These are phyloP conservation scores for Atkinsonella hypoxylon DNA, from an alignment of 2,329 filamentous ascomycete species.

Conservation along the genomic window DNA sequence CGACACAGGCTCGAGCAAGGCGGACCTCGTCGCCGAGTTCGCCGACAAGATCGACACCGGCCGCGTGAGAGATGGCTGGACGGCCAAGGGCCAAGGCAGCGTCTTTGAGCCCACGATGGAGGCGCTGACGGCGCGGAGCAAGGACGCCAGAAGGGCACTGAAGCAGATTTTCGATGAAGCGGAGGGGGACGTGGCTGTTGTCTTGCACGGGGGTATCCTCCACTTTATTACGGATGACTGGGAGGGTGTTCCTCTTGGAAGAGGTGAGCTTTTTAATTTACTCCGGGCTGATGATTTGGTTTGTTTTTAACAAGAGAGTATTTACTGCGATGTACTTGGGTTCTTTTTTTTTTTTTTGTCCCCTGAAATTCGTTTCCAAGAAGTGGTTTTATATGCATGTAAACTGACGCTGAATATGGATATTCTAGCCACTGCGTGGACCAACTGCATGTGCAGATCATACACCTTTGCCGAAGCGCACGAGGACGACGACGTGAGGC, in stretches of 20 bases:
- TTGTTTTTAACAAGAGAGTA: too few relatives aligned
- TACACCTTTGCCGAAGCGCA: conserved; percentile 48
- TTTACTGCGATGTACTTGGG: too few relatives aligned
- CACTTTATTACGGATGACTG: conserved; percentile 81
- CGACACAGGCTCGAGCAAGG: conserved; percentile 55
- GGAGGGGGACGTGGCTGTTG: conserved; percentile 58
- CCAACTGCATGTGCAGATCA: conserved; percentile 59
- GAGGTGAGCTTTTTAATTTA: conserved; percentile 22
- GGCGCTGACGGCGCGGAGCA: conserved; percentile 49
- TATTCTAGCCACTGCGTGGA: conserved; percentile 54
- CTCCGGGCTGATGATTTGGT: too few relatives aligned
- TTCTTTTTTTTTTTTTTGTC: too few relatives aligned
- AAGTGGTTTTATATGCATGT: too few relatives aligned
- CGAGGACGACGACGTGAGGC: conserved; percentile 35
- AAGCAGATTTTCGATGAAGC: conserved; percentile 26
- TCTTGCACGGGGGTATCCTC: conserved; percentile 73
- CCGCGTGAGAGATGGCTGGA: conserved; percentile 56
- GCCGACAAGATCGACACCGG: conserved; percentile 49
- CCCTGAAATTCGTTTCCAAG: too few relatives aligned
- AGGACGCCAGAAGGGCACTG: conserved; percentile 48
- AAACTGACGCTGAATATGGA: too few relatives aligned
- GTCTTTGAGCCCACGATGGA: conserved; percentile 34
- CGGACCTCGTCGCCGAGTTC: conserved; percentile 49
- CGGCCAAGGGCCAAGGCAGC: conserved; percentile 42
- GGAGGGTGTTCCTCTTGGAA: conserved; percentile 39